phyloP scores from a whole-genome alignment of 495 filamentous ascomycete species.

The Podospora comata region DNA sequence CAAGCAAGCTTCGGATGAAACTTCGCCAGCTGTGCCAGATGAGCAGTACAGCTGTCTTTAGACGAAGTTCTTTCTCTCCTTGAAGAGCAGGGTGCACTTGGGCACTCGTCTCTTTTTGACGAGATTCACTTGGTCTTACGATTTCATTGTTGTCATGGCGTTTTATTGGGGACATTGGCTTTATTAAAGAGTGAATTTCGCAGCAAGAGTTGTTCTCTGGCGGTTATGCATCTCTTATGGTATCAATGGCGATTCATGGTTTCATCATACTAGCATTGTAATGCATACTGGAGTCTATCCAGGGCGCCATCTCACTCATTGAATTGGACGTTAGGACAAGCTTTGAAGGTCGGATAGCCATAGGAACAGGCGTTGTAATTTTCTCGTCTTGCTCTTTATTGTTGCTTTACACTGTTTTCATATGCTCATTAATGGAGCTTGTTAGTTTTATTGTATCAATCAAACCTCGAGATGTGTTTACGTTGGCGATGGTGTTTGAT shows the following conservation, averaged over 20 bases:
- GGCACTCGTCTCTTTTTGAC: background rate
- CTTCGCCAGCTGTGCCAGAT: background rate
- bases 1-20: background rate
- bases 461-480: background rate
- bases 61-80: background rate
- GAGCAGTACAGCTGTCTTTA: background rate
- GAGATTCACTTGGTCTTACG: background rate
- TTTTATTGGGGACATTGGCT: background rate
- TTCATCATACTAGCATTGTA: background rate
- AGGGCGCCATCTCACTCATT: background rate
- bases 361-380: background rate
- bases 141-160: background rate
- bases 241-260: background rate
- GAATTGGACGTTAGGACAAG: background rate
- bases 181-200: background rate
- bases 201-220: background rate
- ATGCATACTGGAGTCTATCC: background rate
- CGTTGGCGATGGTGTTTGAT: no score
- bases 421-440: background rate
- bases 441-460: background rate
- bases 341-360: background rate
- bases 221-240: background rate
- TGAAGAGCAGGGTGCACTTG: background rate
- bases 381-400: background rate
- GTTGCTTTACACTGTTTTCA: background rate